phyloP scores from a whole-genome alignment of 208 protist genomes.

The Wallacemonas collosoma region DNA sequence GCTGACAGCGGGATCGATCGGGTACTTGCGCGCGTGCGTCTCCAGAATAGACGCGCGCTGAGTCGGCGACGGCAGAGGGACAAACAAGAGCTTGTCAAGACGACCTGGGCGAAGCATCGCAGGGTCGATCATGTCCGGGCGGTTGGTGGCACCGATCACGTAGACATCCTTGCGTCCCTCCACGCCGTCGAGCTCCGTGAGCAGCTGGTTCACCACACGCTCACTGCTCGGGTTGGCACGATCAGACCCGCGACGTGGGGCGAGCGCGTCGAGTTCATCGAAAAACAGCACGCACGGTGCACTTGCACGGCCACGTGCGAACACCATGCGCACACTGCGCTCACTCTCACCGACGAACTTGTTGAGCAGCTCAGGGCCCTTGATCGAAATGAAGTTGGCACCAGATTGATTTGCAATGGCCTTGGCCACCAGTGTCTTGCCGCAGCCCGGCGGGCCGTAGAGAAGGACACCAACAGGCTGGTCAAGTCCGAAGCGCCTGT shows the following conservation, averaged over 20 bases:
- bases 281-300: conserved; percentile 99
- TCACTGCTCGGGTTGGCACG: conserved; percentile 92
- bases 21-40: conserved; percentile 90
- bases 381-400: conserved; percentile 99
- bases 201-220: conserved; percentile 99
- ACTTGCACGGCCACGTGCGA: conserved; percentile 90
- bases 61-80: conserved; percentile 91
- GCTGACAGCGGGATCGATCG: conserved; percentile 79
- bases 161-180: conserved; percentile 95
- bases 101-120: conserved; percentile 98
- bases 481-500: conserved; percentile 89
- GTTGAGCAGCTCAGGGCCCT: conserved; percentile 98
- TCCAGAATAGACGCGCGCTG: conserved; percentile 91
- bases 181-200: conserved; percentile 99
- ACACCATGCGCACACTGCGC: conserved; percentile 97
- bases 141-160: conserved; percentile 99
- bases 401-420: conserved; percentile 95
- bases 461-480: conserved; percentile 96
- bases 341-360: conserved; percentile 99
- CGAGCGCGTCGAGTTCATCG: conserved; percentile 99
- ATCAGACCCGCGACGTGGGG: conserved; percentile 91
- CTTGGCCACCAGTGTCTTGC: conserved; percentile 97
- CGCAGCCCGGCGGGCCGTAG: conserved; percentile 99
- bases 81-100: conserved; percentile 97
- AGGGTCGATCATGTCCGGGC: conserved; percentile 98